Conservation (phyloP, 305 asterid genomes). For the Fraxinus greggii region DNA sequence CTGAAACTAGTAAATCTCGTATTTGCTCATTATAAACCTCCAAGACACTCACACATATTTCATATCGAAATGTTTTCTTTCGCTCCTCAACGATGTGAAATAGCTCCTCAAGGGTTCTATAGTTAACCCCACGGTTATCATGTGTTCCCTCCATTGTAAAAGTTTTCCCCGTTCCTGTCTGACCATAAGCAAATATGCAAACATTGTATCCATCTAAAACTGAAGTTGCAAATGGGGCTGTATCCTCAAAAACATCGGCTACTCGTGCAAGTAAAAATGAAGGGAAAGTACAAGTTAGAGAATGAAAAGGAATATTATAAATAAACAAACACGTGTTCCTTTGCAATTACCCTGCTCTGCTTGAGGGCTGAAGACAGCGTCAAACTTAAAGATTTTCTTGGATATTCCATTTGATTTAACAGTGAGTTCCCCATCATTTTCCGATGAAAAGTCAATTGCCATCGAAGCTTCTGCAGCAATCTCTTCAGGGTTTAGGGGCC, state of each 20-base stretch:
- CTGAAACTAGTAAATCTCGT: constrained; percentile 68
- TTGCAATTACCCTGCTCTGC: constrained; percentile 67
- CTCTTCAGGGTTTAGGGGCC: constrained; percentile 82
- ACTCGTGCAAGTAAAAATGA: constrained; percentile 23
- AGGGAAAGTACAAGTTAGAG: constrained; percentile 10
- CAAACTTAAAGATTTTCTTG: constrained; percentile 71
- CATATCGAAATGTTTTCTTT: constrained; percentile 55
- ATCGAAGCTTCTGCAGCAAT: constrained; percentile 58
- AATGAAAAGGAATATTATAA: constrained; percentile 4
- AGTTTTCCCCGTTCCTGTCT: constrained; percentile 96
- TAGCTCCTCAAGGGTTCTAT: constrained; percentile 80
- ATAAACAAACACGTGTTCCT: not conserved
- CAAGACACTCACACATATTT: constrained; percentile 81
- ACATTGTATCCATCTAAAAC: constrained; percentile 93
- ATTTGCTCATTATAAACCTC: constrained; percentile 97
- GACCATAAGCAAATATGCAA: constrained; percentile 94
- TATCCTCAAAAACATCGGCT: constrained; percentile 90
- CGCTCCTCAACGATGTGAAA: constrained; percentile 77
- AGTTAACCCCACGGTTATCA: constrained; percentile 91
- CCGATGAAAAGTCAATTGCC: constrained; percentile 76
- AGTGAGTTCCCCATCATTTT: constrained; percentile 77
- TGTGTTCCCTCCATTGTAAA: constrained; percentile 95
- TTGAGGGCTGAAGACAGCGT: constrained; percentile 77
- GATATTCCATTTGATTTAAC: constrained; percentile 65
- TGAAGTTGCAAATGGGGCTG: constrained; percentile 81